Evolutionary conservation across 2,329 filamentous ascomycete species (phyloP).

Genomic region (Diaporthe eres): DNA sequence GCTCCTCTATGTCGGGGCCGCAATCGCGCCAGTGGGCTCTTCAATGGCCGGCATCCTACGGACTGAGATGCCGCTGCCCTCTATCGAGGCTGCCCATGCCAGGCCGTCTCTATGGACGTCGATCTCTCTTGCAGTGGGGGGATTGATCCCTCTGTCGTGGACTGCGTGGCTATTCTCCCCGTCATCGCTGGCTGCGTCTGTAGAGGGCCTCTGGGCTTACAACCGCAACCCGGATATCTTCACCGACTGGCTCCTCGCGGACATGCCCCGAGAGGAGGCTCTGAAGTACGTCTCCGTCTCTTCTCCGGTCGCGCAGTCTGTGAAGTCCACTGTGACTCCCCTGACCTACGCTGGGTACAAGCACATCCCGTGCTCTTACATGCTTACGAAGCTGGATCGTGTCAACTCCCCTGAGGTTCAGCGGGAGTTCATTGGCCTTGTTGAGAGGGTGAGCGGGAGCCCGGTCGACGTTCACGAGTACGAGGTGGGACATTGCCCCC

Average conservation of each 20-base stretch:
- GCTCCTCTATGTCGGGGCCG: background rate
- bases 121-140: background rate
- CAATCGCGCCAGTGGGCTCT: background rate
- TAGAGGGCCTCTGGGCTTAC: conserved; percentile 11
- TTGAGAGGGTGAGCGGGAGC: background rate
- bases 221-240: background rate
- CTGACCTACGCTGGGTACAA: conserved; percentile 1
- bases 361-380: background rate
- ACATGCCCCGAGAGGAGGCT: background rate
- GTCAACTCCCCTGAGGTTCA: background rate
- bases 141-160: background rate
- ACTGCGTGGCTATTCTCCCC: background rate
- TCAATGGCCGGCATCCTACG: background rate
- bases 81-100: background rate
- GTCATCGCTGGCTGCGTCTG: background rate
- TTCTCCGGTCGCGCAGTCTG: background rate
- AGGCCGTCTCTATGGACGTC: background rate
- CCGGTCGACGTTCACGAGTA: background rate
- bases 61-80: conserved; percentile 1
- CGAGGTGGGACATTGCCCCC: background rate
- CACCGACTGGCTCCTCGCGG: background rate
- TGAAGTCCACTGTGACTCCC: background rate
- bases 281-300: background rate
- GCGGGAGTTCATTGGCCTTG: background rate
- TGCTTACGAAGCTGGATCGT: background rate